Percentiles rank a stretch among this genome's conserved stretches.
These are phyloP conservation scores for Populus davidiana DNA, from an alignment of 345 rosid genomes.

Conservation along the genomic window DNA sequence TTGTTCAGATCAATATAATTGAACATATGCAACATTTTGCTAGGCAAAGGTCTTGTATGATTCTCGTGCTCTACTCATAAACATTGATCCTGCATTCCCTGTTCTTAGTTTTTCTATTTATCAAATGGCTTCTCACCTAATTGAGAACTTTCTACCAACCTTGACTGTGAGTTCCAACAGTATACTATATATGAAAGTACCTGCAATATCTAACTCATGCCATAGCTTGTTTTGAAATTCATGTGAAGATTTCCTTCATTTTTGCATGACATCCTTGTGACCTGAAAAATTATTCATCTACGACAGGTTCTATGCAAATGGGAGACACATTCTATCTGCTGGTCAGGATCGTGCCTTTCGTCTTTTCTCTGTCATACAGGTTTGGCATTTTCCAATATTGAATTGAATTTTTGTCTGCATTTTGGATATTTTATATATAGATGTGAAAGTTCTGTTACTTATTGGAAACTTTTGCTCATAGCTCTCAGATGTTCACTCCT, in stretches of 20 bases:
- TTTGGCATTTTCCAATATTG: conserved; percentile 11
- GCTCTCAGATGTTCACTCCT: background rate
- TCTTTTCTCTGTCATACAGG: conserved; percentile 90
- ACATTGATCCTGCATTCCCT: background rate
- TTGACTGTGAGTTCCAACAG: background rate
- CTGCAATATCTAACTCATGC: background rate
- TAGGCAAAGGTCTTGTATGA: background rate
- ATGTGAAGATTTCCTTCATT: background rate
- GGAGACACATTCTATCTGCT: conserved; percentile 94
- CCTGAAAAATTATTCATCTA: conserved; percentile 13
- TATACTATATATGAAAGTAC: background rate
- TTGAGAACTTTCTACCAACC: background rate
- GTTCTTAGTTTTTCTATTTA: background rate
- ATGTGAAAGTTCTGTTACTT: background rate
- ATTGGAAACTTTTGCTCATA: background rate
- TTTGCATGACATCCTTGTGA: background rate
- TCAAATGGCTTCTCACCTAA: background rate
- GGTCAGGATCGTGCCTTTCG: conserved; percentile 98
- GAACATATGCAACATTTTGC: background rate
- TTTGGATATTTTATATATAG: background rate
- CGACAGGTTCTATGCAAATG: conserved; percentile 97
- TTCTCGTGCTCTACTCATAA: background rate
- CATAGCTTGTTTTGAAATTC: background rate
- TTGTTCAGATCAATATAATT: background rate
- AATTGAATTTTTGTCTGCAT: background rate